phyloP scores from a whole-genome alignment of 768 basidiomycete genomes.

The Lactarius trivialis region DNA sequence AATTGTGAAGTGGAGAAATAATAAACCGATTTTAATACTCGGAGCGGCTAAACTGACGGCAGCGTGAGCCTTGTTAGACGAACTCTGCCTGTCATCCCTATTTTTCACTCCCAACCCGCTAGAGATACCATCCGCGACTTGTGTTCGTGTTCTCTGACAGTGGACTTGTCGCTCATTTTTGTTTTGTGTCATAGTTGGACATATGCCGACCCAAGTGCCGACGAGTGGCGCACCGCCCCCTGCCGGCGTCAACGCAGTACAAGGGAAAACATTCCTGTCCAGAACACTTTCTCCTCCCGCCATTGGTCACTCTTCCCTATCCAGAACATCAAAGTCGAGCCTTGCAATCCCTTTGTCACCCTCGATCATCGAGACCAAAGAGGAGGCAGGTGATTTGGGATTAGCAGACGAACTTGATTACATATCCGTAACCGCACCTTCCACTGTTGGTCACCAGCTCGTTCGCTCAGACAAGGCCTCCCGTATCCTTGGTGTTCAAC shows the following conservation, averaged over 20 bases:
- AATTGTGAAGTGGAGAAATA: background rate
- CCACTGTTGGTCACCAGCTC: constrained; percentile 29
- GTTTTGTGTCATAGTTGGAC: background rate
- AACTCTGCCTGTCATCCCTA: background rate
- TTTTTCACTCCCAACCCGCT: background rate
- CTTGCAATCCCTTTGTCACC: background rate
- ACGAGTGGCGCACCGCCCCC: background rate
- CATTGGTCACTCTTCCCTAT: background rate
- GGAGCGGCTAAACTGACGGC: constrained; percentile 9
- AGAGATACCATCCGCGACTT: background rate
- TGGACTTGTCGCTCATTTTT: background rate
- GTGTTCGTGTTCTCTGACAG: background rate
- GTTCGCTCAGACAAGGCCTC: constrained; percentile 67
- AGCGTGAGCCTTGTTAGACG: background rate
- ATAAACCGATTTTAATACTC: background rate
- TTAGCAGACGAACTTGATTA: constrained; percentile 73
- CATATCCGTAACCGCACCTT: constrained; percentile 43
- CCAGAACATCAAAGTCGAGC: constrained; percentile 2
- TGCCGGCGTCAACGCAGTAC: background rate
- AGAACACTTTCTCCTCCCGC: constrained; percentile 1
- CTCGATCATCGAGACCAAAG: constrained; percentile 7
- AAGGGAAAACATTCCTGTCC: background rate
- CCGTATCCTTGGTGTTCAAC: constrained; percentile 67
- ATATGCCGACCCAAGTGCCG: background rate
- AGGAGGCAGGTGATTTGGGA: constrained; percentile 31